These are phyloP conservation scores for Cyclanthera cordifolia DNA, from an alignment of 306 rosid genomes.

Conservation along the genomic window DNA sequence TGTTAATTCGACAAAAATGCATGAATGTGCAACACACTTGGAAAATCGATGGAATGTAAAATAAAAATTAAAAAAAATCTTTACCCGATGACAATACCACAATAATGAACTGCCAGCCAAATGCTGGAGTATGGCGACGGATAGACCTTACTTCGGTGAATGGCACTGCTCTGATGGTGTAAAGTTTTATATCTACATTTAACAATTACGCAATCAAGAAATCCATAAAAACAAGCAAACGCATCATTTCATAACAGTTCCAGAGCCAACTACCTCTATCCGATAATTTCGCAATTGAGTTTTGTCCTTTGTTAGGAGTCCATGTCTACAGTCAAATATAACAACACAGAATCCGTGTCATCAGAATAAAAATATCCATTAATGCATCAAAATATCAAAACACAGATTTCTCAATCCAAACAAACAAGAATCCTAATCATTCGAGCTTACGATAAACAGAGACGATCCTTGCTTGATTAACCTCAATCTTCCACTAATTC, in stretches of 20 bases:
- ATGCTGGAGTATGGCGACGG: slow-evolving; percentile 75
- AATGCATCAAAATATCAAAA: background rate
- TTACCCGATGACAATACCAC: slow-evolving; percentile 79
- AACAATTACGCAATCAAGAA: slow-evolving; percentile 22
- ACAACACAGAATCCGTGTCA: background rate
- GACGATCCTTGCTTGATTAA: slow-evolving; percentile 65
- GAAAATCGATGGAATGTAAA: background rate
- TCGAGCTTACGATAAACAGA: slow-evolving; percentile 48
- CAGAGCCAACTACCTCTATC: slow-evolving; percentile 53
- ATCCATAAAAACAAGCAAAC: background rate
- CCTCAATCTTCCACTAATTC: slow-evolving; percentile 82
- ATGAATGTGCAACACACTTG: background rate
- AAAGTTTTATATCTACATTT: slow-evolving; percentile 62
- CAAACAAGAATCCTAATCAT: background rate
- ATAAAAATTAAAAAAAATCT: background rate
- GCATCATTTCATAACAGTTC: slow-evolving; percentile 7
- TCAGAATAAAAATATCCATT: background rate
- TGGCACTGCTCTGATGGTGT: slow-evolving; percentile 71
- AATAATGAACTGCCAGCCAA: slow-evolving; percentile 90
- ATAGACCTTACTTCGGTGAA: slow-evolving; percentile 79
- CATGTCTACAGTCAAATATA: slow-evolving; percentile 47
- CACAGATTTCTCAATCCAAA: background rate
- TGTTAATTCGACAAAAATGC: background rate
- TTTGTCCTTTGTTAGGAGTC: slow-evolving; percentile 70
- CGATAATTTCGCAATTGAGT: slow-evolving; percentile 52